These are phyloP conservation scores for Glycine latifolia DNA, from an alignment of 306 rosid genomes.

Conservation along the genomic window DNA sequence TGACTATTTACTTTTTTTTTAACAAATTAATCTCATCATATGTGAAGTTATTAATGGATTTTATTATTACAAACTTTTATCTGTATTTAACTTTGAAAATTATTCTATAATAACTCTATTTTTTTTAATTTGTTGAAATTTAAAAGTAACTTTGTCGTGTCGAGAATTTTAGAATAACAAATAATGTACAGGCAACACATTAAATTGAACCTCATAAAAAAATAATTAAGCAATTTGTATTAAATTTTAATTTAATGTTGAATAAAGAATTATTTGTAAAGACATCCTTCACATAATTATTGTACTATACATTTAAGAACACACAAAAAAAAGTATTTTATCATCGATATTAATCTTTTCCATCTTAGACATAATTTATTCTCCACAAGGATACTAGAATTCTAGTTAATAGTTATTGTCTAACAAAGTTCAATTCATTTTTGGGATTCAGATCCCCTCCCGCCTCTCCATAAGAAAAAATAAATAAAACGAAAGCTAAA, in stretches of 20 bases:
- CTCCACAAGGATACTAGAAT: too few species aligned
- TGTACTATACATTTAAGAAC: neutral
- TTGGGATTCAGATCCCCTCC: too few species aligned
- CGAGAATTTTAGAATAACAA: neutral
- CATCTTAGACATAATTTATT: too few species aligned
- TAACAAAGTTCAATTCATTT: too few species aligned
- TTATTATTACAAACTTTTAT: neutral
- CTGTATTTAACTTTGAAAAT: neutral
- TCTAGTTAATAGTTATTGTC: too few species aligned
- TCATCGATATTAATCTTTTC: too few species aligned
- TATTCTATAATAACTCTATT: neutral
- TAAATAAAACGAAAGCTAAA: too few species aligned
- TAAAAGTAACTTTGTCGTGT: neutral
- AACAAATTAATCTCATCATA: neutral
- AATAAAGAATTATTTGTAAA: neutral
- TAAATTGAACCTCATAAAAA: too few species aligned
- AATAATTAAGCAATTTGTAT: neutral
- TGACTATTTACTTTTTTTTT: too few species aligned
- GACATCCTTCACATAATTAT: neutral
- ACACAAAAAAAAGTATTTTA: too few species aligned
- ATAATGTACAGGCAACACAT: neutral
- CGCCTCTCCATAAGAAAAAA: too few species aligned
- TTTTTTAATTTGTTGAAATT: neutral
- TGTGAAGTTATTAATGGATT: neutral
- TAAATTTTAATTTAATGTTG: neutral